Percentiles rank a stretch among this genome's conserved stretches.
Evolutionary conservation across 345 rosid genomes (phyloP).

Genomic region (Euphorbia tirucalli): DNA sequence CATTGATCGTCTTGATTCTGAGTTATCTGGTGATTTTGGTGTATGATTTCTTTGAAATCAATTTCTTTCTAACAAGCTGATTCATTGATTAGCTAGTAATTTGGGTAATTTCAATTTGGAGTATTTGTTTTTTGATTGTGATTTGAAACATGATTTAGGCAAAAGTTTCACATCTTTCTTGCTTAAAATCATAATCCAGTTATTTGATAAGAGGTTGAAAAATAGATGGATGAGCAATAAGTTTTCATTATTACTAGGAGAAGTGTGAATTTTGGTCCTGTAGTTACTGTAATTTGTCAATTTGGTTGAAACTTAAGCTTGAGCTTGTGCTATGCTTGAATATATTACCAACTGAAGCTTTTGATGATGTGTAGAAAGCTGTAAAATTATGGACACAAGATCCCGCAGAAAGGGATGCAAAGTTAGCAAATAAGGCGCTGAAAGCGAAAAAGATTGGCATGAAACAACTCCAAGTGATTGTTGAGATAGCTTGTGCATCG

Average conservation of each 20-base stretch:
- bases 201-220: too few relatives aligned
- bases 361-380: constrained; percentile 54
- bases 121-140: not conserved
- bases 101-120: not conserved
- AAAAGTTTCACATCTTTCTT: too few relatives aligned
- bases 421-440: constrained; percentile 54
- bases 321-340: too few relatives aligned
- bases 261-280: too few relatives aligned
- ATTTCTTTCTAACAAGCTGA: too few relatives aligned
- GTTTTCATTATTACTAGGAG: too few relatives aligned
- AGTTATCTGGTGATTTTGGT: constrained; percentile 76
- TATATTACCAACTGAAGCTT: constrained; percentile 3
- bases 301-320: too few relatives aligned
- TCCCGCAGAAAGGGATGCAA: constrained; percentile 87
- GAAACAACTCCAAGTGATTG: constrained; percentile 51
- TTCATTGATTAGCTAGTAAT: too few relatives aligned
- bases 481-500: constrained; percentile 77
- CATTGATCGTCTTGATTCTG: constrained; percentile 53
- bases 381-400: constrained; percentile 65
- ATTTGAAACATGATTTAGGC: too few relatives aligned
- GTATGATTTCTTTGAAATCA: constrained; percentile 37
- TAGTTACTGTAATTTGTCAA: too few relatives aligned
- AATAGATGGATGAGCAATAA: too few relatives aligned
- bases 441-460: constrained; percentile 36
- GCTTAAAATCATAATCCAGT: too few relatives aligned